Evolutionary conservation across 352 stramenopile genomes (phyloP).

Genomic region (Paralagenidium karlingii): DNA sequence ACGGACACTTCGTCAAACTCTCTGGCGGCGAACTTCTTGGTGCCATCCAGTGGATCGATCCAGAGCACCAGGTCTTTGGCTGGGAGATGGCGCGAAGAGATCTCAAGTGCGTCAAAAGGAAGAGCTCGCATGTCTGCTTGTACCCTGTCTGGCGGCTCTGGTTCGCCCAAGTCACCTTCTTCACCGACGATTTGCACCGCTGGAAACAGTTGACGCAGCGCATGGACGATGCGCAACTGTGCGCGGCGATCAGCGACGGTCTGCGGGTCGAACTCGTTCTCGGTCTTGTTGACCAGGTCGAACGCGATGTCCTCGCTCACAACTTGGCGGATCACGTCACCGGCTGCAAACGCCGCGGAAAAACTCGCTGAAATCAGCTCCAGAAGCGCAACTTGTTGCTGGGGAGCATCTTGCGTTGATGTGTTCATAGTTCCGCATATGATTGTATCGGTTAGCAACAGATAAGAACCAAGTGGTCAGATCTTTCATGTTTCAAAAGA

Average conservation of each 20-base stretch:
- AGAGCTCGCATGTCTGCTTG: conserved; percentile 23
- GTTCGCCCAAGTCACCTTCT: conserved; percentile 44
- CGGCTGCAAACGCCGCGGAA: conserved; percentile 30
- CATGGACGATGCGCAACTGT: conserved; percentile 56
- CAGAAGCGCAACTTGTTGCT: conserved; percentile 17
- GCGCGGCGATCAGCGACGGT: conserved; percentile 60
- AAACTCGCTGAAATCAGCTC: conserved; percentile 46
- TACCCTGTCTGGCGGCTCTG: conserved; percentile 28
- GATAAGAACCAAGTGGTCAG: too few relatives aligned
- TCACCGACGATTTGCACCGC: conserved; percentile 47
- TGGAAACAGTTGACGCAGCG: conserved; percentile 40
- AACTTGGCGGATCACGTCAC: conserved; percentile 56
- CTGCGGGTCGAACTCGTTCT: conserved; percentile 62
- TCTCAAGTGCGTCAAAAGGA: conserved; percentile 5
- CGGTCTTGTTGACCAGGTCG: conserved; percentile 63
- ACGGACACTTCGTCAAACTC: conserved; percentile 70
- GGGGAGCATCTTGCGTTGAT: too few relatives aligned
- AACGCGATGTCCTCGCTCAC: conserved; percentile 34
- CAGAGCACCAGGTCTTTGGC: conserved; percentile 46
- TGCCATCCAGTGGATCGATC: conserved; percentile 69
- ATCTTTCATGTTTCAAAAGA: too few relatives aligned
- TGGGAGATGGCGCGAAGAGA: conserved; percentile 11
- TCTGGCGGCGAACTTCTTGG: conserved; percentile 61
- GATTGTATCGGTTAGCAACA: too few relatives aligned
- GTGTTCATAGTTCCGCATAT: too few relatives aligned